These are phyloP conservation scores for Pseudogymnoascus sp. DNA, from an alignment of 2,329 filamentous ascomycete species.

Conservation along the genomic window DNA sequence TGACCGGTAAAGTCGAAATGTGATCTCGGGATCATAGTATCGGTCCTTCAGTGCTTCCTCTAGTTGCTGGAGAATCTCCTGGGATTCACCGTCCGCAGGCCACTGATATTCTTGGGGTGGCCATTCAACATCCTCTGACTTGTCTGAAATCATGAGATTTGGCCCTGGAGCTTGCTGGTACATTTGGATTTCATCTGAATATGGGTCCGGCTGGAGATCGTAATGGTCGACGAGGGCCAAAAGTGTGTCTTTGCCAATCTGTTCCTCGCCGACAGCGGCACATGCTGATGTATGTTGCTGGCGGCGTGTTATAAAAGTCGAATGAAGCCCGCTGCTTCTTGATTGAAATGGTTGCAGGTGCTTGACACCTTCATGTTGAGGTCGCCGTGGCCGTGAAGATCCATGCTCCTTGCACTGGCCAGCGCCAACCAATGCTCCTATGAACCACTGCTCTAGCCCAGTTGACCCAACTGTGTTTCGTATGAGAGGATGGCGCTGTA, in stretches of 20 bases:
- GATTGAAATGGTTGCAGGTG: slow-evolving; percentile 5
- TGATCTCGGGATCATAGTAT: slow-evolving; percentile 20
- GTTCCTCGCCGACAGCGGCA: not conserved
- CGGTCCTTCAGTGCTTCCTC: slow-evolving; percentile 17
- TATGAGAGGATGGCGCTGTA: not conserved
- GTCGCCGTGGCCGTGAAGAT: not conserved
- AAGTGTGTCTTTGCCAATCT: slow-evolving; percentile 36
- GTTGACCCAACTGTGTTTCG: not conserved
- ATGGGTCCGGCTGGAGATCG: slow-evolving; percentile 41
- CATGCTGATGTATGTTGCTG: slow-evolving; percentile 8
- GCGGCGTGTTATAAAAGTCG: not conserved
- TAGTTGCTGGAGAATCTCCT: slow-evolving; percentile 17
- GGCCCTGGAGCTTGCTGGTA: slow-evolving; percentile 47
- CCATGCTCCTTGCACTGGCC: slow-evolving; percentile 19
- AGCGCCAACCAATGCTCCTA: slow-evolving; percentile 26
- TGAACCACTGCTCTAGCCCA: slow-evolving; percentile 29
- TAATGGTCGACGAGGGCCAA: slow-evolving; percentile 47
- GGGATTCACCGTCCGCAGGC: slow-evolving; percentile 24
- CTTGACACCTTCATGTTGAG: not conserved
- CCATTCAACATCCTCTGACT: slow-evolving; percentile 37
- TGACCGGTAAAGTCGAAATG: slow-evolving; percentile 30
- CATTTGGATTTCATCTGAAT: slow-evolving; percentile 29
- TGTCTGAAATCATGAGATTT: slow-evolving; percentile 43
- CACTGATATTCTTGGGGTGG: slow-evolving; percentile 25
- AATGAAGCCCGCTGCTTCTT: not conserved